These are phyloP conservation scores for Geotrichum armillariae DNA, from an alignment of 1,139 yeast genomes.

Conservation along the genomic window DNA sequence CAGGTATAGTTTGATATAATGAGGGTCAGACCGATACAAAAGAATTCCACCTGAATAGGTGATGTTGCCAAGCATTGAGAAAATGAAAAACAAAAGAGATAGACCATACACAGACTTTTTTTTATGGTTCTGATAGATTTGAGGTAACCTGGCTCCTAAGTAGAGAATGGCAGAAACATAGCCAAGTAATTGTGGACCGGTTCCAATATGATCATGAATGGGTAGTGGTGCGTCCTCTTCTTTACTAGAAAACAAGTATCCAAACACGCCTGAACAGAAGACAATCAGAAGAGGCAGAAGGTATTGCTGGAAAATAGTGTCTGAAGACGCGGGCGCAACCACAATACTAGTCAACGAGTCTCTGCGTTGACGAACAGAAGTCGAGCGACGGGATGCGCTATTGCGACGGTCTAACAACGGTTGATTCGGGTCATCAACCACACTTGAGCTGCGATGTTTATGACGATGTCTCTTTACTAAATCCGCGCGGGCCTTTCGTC, in stretches of 20 bases:
- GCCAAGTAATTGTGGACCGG: slow-evolving; percentile 71
- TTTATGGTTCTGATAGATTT: slow-evolving; percentile 66
- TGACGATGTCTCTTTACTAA: slow-evolving; percentile 11
- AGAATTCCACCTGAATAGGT: slow-evolving; percentile 77
- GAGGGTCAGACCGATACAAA: slow-evolving; percentile 59
- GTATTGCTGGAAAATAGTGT: slow-evolving; percentile 44
- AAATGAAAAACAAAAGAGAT: slow-evolving; percentile 69
- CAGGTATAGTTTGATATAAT: slow-evolving; percentile 60
- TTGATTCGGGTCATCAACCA: slow-evolving; percentile 27
- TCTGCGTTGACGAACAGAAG: slow-evolving; percentile 24
- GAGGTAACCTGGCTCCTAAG: slow-evolving; percentile 78
- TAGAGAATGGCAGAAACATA: slow-evolving; percentile 69
- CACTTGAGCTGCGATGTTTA: slow-evolving; percentile 15
- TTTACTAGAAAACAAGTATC: slow-evolving; percentile 52
- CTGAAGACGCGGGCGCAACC: slow-evolving; percentile 21
- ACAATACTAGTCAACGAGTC: slow-evolving; percentile 33
- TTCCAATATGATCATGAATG: slow-evolving; percentile 37
- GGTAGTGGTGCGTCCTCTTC: slow-evolving; percentile 19
- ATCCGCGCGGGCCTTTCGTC: slow-evolving; percentile 13
- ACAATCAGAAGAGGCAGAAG: slow-evolving; percentile 64
- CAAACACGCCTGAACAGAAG: slow-evolving; percentile 63
- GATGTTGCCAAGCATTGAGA: slow-evolving; percentile 72
- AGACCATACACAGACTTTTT: slow-evolving; percentile 74
- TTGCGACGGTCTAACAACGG: slow-evolving; percentile 27
- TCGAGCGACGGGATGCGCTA: slow-evolving; percentile 16